Evolutionary conservation across 1,284 basidiomycete genomes (phyloP), one percentile per base, ranked within the genome.

Genomic region (Caloboletus inedulis): DNA sequence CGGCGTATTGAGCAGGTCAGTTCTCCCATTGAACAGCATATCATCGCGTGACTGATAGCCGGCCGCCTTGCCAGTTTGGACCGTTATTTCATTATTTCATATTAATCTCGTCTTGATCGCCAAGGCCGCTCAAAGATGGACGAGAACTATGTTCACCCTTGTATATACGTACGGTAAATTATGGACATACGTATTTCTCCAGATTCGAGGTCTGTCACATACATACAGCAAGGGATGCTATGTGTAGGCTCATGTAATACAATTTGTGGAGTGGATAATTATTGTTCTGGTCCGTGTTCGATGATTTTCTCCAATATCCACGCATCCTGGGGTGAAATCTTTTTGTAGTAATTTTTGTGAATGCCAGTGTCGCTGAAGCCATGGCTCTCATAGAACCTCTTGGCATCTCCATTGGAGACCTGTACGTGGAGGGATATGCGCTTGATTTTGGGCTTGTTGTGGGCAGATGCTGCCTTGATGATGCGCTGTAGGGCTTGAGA

Each of bases 361-460:
- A 87, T 58, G 30, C 77, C 78, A 19, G 78, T 73, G 68, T 87
- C 81, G 52, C 70, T 74, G 72, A 92, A 92, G 4, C 85, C 89
- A 61, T 91, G 84, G 40, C 77, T 75, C 67, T 89, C 86, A 65
- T 92, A 92, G 70, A 91, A 91, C 45, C 68, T 73, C 69, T 85
- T 90, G 12, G 87, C 89, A 25, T 75, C 79, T 19, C 65, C 67
- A 61, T 91, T 92, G 30, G 85, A 87, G 14, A 82, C 73, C 62
- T 91, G 89, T 6, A 91, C 89, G 63, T 91, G 89, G 43, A 91
- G 77, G 64, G 85, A 91, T 59, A 91, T 80, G 48, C 79, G 78
- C 57, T 74, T 72, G 62, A 91, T 83, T 64, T 79, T 80, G 43
- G 79, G 80, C 62, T 82, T 83, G 52, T 71, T 60, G 49, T 80